These are phyloP conservation scores for Incumbomyces lentus DNA, from an alignment of 2,329 filamentous ascomycete genomes.

Conservation along the genomic window DNA sequence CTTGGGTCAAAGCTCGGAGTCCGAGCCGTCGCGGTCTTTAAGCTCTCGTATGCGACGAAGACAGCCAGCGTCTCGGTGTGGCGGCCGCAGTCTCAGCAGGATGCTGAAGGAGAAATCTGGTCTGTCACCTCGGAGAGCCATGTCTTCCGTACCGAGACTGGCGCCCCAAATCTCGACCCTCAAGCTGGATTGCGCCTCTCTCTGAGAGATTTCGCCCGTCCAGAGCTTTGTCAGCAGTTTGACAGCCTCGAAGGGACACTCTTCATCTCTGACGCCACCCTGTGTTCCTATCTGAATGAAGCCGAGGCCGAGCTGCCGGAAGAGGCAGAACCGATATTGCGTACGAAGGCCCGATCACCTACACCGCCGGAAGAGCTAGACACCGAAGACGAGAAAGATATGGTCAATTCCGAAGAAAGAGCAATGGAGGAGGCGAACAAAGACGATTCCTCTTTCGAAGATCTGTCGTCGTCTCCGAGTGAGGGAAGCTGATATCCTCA, in stretches of 20 bases:
- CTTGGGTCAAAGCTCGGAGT: not conserved
- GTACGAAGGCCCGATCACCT: conserved; percentile 9
- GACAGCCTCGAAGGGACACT: conserved; percentile 10
- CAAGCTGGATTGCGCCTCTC: conserved; percentile 16
- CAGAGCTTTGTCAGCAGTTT: conserved; percentile 12
- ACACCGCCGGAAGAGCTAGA: conserved; percentile 11
- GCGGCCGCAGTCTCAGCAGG: conserved; percentile 19
- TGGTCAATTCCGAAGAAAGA: conserved; percentile 9
- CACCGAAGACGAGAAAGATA: conserved; percentile 7
- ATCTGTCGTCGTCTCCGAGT: too few species aligned
- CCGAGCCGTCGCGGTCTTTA: not conserved
- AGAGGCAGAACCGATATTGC: not conserved
- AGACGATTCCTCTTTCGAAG: too few species aligned
- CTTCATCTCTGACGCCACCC: conserved; percentile 9
- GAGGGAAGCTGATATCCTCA: too few species aligned
- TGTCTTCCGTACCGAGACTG: conserved; percentile 21
- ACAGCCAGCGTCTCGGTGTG: conserved; percentile 25
- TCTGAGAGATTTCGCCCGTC: conserved; percentile 22
- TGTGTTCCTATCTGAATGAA: conserved; percentile 12
- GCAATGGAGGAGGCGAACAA: conserved; percentile 1
- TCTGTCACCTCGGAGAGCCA: conserved; percentile 14
- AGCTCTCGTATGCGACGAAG: conserved; percentile 10
- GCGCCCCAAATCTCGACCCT: conserved; percentile 15
- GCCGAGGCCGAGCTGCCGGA: conserved; percentile 6
- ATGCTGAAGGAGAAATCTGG: conserved; percentile 15